Evolutionary conservation across 2,329 filamentous ascomycete species (phyloP), one percentile per base, ranked within the genome.

Genomic region (Fusarium gaditjirri): DNA sequence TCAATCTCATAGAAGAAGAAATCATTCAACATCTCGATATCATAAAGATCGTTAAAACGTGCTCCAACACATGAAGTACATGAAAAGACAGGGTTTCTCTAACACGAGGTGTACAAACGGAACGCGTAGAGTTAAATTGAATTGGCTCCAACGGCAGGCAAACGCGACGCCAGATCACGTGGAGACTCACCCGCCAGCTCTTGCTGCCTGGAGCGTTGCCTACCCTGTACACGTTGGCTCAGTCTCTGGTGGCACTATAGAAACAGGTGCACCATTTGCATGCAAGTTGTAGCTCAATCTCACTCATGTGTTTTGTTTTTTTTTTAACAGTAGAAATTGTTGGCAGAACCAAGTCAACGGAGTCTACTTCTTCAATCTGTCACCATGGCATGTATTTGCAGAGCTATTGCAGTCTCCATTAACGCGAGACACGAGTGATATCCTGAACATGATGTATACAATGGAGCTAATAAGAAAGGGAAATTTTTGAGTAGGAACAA

Each of bases 111-210:
- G 47, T 33, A 25, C 44, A 50, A 44, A 19, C 36, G 43, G 38
- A 71, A 69, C 70, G 70, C 70, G 70, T 69, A 23, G 46, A 62
- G 25, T 39, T 47, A 36, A 38, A 42, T 27, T 17, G 36, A 41
- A 23, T 35, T 29, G 29, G 23, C 16, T 44, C 31, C 12, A 41
- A 38, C n/a, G 19, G 43, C 27, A 47, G 27, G 36, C 46, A 61
- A 62, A 61, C 71, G 55, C 64, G 65, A 74, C 71, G 71, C 71
- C 71, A 72, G 23, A 43, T 74, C 71, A 74, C 71, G 71, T 74
- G 71, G 5, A 4, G 5, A 3, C 10, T n/a, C 29, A 8, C 47
- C n/a, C 59, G 54, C 27, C 52, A 41, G 6, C 16, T n/a, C 47
- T 52, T 44, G 50, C 53, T 73, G 61, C 70, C 70, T 73, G 9